Evolutionary conservation across 306 rosid species (phyloP).

Genomic region (Potentilla sterilis): DNA sequence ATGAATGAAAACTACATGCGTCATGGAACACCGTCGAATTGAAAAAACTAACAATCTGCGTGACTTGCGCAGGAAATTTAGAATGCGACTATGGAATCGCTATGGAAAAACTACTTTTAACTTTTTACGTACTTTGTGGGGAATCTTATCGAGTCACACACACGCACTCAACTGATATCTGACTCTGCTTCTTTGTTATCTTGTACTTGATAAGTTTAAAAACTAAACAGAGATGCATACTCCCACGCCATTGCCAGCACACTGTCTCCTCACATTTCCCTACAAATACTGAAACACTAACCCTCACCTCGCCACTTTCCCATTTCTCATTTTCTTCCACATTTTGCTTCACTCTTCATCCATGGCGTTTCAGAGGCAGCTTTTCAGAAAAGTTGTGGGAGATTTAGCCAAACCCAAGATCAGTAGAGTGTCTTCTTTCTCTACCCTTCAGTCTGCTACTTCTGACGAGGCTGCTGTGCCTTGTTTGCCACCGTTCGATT

Average conservation of each 20-base stretch:
- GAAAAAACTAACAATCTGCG: too few species aligned
- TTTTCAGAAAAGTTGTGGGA: slow-evolving; percentile 44
- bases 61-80: too few species aligned
- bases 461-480: slow-evolving; percentile 21
- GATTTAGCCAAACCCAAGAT: slow-evolving; percentile 18
- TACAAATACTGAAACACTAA: background rate
- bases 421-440: slow-evolving; percentile 16
- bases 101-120: too few species aligned
- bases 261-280: background rate
- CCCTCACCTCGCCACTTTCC: too few species aligned
- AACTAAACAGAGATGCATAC: background rate
- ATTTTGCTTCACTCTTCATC: background rate
- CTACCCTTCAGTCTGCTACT: slow-evolving; percentile 20
- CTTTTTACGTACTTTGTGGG: background rate
- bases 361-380: slow-evolving; percentile 52
- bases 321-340: background rate
- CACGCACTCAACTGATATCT: background rate
- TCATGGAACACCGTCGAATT: too few species aligned
- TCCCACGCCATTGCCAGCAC: background rate
- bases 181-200: background rate
- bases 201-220: background rate
- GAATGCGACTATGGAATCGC: too few species aligned
- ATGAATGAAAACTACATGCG: too few species aligned
- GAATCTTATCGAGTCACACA: background rate
- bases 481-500: slow-evolving; percentile 62